phyloP scores from a whole-genome alignment of 2,329 filamentous ascomycete genomes.

The Stemphylium vesicarium region DNA sequence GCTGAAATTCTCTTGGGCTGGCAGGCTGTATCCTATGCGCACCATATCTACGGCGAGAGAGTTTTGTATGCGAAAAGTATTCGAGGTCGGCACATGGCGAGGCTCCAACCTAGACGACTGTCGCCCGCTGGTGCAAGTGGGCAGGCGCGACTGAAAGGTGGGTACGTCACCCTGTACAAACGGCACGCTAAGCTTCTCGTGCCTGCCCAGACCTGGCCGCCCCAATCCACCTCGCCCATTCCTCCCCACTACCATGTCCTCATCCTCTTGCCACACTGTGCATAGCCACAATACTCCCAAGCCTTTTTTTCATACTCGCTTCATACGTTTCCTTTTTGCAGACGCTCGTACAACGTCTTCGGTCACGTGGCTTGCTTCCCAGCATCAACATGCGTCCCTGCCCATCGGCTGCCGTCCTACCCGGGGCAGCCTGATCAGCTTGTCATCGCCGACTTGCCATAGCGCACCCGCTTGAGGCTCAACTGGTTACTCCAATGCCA shows the following conservation, averaged over 20 bases:
- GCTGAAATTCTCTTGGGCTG: not conserved
- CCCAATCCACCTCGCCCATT: no score
- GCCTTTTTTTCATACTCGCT: no score
- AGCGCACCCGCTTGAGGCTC: not conserved
- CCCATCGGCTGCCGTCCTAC: not conserved
- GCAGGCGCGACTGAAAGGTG: slow-evolving; percentile 13
- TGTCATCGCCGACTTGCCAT: not conserved
- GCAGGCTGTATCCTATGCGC: not conserved
- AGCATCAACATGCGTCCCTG: not conserved
- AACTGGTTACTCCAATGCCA: no score
- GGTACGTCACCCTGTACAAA: slow-evolving; percentile 13
- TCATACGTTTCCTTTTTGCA: no score
- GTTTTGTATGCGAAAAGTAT: not conserved
- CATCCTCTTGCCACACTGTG: no score
- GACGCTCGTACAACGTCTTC: no score
- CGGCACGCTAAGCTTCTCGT: slow-evolving; percentile 5
- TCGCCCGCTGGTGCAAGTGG: not conserved
- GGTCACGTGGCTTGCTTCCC: not conserved
- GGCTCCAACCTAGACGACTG: slow-evolving; percentile 1
- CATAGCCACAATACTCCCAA: no score
- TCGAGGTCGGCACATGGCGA: slow-evolving; percentile 7
- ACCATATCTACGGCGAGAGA: slow-evolving; percentile 6
- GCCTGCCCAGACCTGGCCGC: slow-evolving; percentile 3
- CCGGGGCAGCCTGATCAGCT: not conserved
- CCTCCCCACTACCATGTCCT: not conserved